Conservation (phyloP, 306 rosid species). For the Clitoria ternatea region DNA sequence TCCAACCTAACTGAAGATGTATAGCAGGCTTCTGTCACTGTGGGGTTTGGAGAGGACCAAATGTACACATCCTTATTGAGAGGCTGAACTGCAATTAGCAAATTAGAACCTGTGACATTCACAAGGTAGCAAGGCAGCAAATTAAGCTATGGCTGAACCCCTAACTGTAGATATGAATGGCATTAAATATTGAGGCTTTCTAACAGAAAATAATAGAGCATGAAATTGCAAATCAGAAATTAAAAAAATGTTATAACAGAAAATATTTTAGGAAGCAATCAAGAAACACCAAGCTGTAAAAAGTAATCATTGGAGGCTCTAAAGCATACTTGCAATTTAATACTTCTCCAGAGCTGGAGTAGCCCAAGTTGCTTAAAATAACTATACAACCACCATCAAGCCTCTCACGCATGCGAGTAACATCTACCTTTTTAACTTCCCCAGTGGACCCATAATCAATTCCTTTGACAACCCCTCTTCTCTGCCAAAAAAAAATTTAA, state of each 20-base stretch:
- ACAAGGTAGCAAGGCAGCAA: neutral
- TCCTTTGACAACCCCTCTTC: constrained; percentile 71
- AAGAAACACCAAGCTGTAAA: neutral
- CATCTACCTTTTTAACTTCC: constrained; percentile 75
- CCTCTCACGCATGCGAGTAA: constrained; percentile 68
- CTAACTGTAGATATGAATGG: neutral
- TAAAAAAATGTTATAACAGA: neutral
- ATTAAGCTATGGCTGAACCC: neutral
- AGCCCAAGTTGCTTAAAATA: constrained; percentile 72
- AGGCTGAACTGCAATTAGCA: neutral
- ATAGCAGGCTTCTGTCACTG: neutral
- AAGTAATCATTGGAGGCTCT: neutral
- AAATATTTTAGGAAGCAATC: neutral
- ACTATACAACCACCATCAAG: constrained; percentile 77
- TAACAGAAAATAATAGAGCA: neutral
- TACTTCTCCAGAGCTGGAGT: constrained; percentile 81
- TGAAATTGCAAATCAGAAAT: neutral
- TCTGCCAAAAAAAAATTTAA: constrained; percentile 39
- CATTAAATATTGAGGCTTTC: constrained; percentile 2
- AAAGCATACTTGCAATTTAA: constrained; percentile 79
- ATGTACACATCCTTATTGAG: neutral
- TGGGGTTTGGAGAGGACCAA: neutral
- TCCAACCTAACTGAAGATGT: neutral
- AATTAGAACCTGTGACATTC: neutral
- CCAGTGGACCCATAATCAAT: constrained; percentile 86